Evolutionary conservation across 2,329 filamentous ascomycete genomes (phyloP), one percentile per base, ranked within the genome.

Genomic region (Tolypocladium guangdongense): DNA sequence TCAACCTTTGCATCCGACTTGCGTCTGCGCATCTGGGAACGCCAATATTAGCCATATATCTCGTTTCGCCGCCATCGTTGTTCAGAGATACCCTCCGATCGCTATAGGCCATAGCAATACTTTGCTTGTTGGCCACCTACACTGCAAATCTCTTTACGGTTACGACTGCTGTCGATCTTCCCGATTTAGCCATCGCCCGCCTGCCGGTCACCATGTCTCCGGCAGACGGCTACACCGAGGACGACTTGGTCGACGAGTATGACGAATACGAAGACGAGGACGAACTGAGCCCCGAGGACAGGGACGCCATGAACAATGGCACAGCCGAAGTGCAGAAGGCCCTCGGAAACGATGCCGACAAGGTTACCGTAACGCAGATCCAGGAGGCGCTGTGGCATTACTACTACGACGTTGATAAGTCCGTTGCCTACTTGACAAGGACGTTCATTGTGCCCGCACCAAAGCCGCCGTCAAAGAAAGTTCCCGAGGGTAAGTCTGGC

Each of bases 341-440:
- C 10, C 74, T 96, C n/a, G 86, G 83, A 7, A 68, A 72, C 11
- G 75, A 81, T 56, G 74, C 77, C 35, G 71, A 71, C 58, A 82
- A 80, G 56, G 76, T 85, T 61, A 79, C 76, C 37, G 71, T 68
- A 47, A 68, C 64, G 38, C 86, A 96, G 64, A 92, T 96, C 57
- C 83, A 95, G 66, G 92, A 97, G 56, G 81, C 91, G 0, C 71
- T 99, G 18, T 97, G 90, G 90, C 83, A 99, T 70, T 96, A 96
- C 69, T 97, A 92, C 68, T 97, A 91, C 66, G 91, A 99, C 63
- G 77, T 96, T 33, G 86, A 84, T 54, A 96, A 96, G 69, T 83
- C 89, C 1, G 86, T 95, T 38, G 77, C 80, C 54, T 96, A 95
- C 64, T 71, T 99, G 54, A 80, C 83, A 57, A 87, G 84, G 77